Base-by-base conservation (phyloP, 768 basidiomycete species). In the Punctularia strigosozonata region DNA sequence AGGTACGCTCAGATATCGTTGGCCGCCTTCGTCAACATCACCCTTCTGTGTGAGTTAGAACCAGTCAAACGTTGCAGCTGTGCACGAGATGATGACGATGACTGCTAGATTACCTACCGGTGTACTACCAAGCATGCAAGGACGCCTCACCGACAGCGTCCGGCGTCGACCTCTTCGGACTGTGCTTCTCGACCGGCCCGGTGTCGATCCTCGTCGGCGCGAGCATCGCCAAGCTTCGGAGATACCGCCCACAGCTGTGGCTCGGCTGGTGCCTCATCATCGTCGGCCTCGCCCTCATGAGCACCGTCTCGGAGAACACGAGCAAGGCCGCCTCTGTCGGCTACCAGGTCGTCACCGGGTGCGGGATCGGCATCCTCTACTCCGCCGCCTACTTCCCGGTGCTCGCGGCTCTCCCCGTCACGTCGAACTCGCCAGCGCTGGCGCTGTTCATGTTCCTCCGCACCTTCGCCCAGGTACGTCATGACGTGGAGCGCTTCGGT, bases 91-190 rank as follows among this genome's bases (percentile, higher is more conserved):
- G n/a, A n/a, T 40, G 14, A 26, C 22, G 18, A 20, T 14, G 34
- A 32, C 26, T 36, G 43, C 7, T 51, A 60, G 63, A 61, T 43
- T 68, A 59, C 45, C 48, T 60, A 3, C 63, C 63, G 5, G 55
- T 60, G 12, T 69, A 66, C 46, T 67, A 61, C 37, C 68, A 69
- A 44, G 63, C 65, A 1, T 62, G 59, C 47, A 59, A 58, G 43
- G 51, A 48, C 13, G 52, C 54, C 5, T 56, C 56, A 2, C 54
- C 69, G 0, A 44, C 60, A n/a, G 37, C 20, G 2, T 58, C 61
- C 10, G 64, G 62, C n/a, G 49, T 60, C 15, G 54, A 58, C 31
- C 17, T 56, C 15, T 55, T 66, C 41, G 48, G 49, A 3, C 17
- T 46, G 40, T 24, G 52, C 10, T 45, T 63, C 33, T 50, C 44